Conservation (phyloP, 441 rosid species). For the Theobroma grandiflorum region DNA sequence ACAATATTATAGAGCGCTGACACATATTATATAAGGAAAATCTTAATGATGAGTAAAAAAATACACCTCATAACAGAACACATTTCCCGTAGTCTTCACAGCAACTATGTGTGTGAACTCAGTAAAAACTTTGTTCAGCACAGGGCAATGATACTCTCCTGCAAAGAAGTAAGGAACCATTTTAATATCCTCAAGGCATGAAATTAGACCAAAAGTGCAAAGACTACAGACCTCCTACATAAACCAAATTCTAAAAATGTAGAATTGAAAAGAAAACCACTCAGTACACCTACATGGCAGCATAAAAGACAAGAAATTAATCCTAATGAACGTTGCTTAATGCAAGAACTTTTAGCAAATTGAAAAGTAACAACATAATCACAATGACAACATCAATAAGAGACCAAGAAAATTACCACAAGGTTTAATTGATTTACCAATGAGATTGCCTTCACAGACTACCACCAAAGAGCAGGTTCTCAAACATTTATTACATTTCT, state of each 20-base stretch:
- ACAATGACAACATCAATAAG: too few species aligned
- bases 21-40: slow-evolving; percentile 23
- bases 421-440: not conserved
- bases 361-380: too few species aligned
- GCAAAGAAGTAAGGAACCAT: slow-evolving; percentile 30
- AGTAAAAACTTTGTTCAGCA: slow-evolving; percentile 87
- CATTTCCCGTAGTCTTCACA: slow-evolving; percentile 86
- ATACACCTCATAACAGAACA: slow-evolving; percentile 85
- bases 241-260: not conserved
- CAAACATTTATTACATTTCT: slow-evolving; percentile 12
- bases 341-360: too few species aligned
- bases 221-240: not conserved
- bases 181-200: slow-evolving; percentile 7
- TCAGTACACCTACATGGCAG: too few species aligned
- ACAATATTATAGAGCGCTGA: slow-evolving; percentile 25
- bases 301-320: too few species aligned
- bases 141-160: slow-evolving; percentile 92
- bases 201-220: not conserved
- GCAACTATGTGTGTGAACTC: slow-evolving; percentile 90
- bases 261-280: not conserved
- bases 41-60: slow-evolving; percentile 18
- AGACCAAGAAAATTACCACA: not conserved
- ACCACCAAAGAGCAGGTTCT: not conserved
- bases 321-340: too few species aligned
- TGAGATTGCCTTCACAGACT: not conserved